Evolutionary conservation across 305 asterid genomes (phyloP).

Genomic region (Plantago lanceolata): DNA sequence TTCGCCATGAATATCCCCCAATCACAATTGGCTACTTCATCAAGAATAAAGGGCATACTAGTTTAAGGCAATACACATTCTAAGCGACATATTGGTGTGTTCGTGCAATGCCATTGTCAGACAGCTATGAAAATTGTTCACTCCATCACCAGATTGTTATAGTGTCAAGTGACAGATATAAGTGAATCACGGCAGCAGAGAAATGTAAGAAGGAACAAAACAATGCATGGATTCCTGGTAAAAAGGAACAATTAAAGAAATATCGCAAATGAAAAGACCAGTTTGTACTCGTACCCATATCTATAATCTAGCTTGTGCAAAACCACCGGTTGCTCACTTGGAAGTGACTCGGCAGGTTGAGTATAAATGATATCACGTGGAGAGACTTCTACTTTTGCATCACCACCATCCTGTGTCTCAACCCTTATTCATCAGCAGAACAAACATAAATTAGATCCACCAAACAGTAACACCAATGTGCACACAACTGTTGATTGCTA

Average conservation of each 20-base stretch:
- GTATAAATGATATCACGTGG: constrained; percentile 94
- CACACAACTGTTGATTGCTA: not conserved
- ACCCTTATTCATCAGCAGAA: constrained; percentile 48
- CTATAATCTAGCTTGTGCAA: constrained; percentile 90
- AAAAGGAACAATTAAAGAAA: constrained; percentile 8
- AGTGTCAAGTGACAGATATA: too few species aligned
- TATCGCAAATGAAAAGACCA: constrained; percentile 16
- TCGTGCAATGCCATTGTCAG: too few species aligned
- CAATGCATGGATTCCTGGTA: not conserved
- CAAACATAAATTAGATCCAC: constrained; percentile 17
- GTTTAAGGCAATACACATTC: too few species aligned
- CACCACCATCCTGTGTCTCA: constrained; percentile 98
- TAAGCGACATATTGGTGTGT: too few species aligned
- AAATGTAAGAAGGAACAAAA: not conserved
- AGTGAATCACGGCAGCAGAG: not conserved
- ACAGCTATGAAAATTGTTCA: too few species aligned
- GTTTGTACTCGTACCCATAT: constrained; percentile 55
- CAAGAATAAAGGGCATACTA: too few species aligned
- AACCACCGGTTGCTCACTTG: constrained; percentile 59
- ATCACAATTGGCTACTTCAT: too few species aligned
- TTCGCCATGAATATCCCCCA: too few species aligned
- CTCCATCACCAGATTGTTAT: too few species aligned
- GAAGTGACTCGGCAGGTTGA: constrained; percentile 73
- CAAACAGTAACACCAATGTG: constrained; percentile 12
- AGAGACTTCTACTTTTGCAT: constrained; percentile 88